phyloP scores from a whole-genome alignment of 2,329 filamentous ascomycete species.

The Fusarium nygamai region DNA sequence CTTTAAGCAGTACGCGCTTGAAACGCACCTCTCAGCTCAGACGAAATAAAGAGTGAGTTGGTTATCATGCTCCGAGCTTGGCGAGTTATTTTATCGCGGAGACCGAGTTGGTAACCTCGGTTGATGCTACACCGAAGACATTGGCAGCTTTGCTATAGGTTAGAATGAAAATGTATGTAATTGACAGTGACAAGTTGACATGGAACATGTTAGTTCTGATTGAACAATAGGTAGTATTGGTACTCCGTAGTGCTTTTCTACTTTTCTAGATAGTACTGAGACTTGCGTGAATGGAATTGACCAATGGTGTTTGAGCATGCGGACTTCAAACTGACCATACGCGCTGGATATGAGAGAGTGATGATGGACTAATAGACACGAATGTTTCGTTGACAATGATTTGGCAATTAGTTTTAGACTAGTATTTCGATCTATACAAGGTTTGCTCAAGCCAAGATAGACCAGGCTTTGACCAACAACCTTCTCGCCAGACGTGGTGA shows the following conservation, averaged over 20 bases:
- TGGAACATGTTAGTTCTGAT: background rate
- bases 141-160: background rate
- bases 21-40: rapidly evolving
- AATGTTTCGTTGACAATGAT: background rate
- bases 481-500: background rate
- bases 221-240: no score
- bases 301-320: constrained; percentile 1
- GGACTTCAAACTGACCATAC: background rate
- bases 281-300: background rate
- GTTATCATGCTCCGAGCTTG: background rate
- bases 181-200: background rate
- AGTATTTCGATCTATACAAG: background rate
- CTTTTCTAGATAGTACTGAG: background rate
- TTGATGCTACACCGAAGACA: constrained; percentile 14
- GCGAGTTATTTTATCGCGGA: background rate
- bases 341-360: no score
- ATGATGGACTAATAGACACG: rapidly evolving
- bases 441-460: background rate
- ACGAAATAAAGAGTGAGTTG: background rate
- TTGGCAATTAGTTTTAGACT: rapidly evolving
- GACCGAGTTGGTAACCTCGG: constrained; percentile 22
- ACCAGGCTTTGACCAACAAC: background rate
- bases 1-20: background rate
- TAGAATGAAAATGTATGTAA: background rate
- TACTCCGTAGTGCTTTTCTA: no score